These are phyloP conservation scores for Edaphochlamys debaryana DNA, from an alignment of 139 green algal genomes.

Conservation along the genomic window DNA sequence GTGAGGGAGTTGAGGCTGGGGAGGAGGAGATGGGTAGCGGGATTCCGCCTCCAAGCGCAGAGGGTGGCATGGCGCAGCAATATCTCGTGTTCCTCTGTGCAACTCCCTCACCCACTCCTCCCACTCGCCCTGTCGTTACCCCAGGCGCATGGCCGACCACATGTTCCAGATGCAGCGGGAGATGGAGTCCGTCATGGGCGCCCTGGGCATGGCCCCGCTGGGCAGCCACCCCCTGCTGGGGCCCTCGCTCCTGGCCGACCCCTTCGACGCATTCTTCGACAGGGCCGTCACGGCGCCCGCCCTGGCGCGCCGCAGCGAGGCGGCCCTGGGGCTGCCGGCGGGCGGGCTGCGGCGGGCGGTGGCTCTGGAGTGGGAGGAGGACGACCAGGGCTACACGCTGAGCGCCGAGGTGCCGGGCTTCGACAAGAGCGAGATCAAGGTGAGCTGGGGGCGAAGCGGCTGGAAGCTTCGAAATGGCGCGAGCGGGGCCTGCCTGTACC, in stretches of 20 bases:
- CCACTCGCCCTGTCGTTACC: no score
- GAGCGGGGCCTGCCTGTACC: neutral
- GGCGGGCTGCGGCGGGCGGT: neutral
- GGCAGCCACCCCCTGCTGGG: no score
- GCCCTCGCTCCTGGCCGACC: neutral
- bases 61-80: no score
- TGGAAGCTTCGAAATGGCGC: neutral
- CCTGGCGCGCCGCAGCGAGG: slow-evolving; percentile 26
- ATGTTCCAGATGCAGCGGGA: slow-evolving; percentile 44
- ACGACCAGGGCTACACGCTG: slow-evolving; percentile 26
- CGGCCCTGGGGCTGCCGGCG: no score
- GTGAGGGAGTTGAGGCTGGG: no score
- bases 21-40: no score
- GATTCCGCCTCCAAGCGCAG: no score
- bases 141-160: slow-evolving; percentile 17
- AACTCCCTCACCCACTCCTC: no score
- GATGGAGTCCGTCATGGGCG: slow-evolving; percentile 33
- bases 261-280: slow-evolving; percentile 22
- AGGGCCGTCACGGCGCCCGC: neutral
- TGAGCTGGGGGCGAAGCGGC: neutral
- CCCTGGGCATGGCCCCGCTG: slow-evolving; percentile 10
- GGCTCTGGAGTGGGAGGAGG: slow-evolving; percentile 37
- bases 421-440: slow-evolving; percentile 46
- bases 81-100: no score
- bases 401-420: slow-evolving; percentile 41